These are phyloP conservation scores for Mycena sp. DNA, from an alignment of 1,284 basidiomycete species.

Conservation along the genomic window DNA sequence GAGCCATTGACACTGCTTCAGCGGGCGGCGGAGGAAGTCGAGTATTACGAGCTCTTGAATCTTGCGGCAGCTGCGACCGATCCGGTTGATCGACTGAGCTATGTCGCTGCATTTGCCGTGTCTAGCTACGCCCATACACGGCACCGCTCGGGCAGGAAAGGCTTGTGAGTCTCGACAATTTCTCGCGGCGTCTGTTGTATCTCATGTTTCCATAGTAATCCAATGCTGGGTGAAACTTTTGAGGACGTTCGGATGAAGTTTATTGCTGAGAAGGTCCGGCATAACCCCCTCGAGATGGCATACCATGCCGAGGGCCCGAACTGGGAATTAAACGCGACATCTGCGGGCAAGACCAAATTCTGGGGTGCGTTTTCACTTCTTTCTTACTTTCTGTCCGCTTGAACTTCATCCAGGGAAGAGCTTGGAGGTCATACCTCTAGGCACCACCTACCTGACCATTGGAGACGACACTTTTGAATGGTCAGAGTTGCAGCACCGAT, in stretches of 20 bases:
- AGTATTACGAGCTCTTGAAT: constrained; percentile 79
- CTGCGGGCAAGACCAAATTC: constrained; percentile 87
- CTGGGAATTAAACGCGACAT: constrained; percentile 81
- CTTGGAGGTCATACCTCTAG: constrained; percentile 84
- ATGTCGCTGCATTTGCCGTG: constrained; percentile 86
- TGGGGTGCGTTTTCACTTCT: constrained; percentile 71
- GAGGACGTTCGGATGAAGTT: constrained; percentile 86
- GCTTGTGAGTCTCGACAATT: constrained; percentile 71
- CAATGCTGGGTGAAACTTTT: constrained; percentile 90
- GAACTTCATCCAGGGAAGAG: constrained; percentile 72
- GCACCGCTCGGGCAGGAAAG: constrained; percentile 85
- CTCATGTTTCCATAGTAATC: constrained; percentile 66
- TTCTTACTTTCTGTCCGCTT: constrained; percentile 33
- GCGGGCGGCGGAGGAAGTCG: constrained; percentile 84
- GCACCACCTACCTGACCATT: constrained; percentile 73
- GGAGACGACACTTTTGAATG: constrained; percentile 76
- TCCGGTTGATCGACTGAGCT: constrained; percentile 78
- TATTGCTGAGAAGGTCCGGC: constrained; percentile 89
- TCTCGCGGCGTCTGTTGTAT: constrained; percentile 26
- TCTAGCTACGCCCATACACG: constrained; percentile 87
- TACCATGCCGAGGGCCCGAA: constrained; percentile 84
- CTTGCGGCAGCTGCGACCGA: constrained; percentile 75
- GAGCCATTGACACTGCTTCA: constrained; percentile 89
- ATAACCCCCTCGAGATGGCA: constrained; percentile 87
- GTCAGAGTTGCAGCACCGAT: constrained; percentile 50